phyloP scores from a whole-genome alignment of 169 alveolate species.

The Plasmodium billcollinsi region DNA sequence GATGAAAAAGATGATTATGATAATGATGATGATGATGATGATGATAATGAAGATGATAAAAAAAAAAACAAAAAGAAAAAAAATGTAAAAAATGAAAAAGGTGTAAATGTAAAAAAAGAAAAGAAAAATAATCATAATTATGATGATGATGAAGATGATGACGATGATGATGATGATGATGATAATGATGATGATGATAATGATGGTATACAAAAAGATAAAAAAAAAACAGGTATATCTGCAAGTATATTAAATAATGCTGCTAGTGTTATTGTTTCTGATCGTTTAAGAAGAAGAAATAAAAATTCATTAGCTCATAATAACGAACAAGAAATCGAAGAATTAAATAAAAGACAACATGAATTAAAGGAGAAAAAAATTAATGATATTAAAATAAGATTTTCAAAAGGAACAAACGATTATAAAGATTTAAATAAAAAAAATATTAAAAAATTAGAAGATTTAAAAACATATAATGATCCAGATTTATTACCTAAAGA shows the following conservation, averaged over 20 bases:
- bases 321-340: conserved; percentile 82
- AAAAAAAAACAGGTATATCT: conserved; percentile 83
- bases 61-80: background rate
- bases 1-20: background rate
- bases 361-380: conserved; percentile 88
- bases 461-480: conserved; percentile 87
- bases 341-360: conserved; percentile 86
- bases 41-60: conserved; percentile 75
- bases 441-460: conserved; percentile 89
- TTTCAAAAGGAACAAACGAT: conserved; percentile 86
- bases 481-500: conserved; percentile 90
- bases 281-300: conserved; percentile 82
- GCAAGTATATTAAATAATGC: conserved; percentile 84
- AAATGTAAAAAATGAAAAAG: background rate
- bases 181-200: background rate
- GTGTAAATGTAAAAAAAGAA: conserved; percentile 79
- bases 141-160: conserved; percentile 83
- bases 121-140: conserved; percentile 87
- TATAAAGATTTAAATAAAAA: conserved; percentile 85
- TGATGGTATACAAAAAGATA: background rate
- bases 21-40: conserved; percentile 69
- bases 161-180: conserved; percentile 82
- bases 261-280: conserved; percentile 85
- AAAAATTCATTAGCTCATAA: conserved; percentile 79
- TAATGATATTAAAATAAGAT: conserved; percentile 89